Conservation (phyloP, 345 rosid genomes). For the Camelina laxa region DNA sequence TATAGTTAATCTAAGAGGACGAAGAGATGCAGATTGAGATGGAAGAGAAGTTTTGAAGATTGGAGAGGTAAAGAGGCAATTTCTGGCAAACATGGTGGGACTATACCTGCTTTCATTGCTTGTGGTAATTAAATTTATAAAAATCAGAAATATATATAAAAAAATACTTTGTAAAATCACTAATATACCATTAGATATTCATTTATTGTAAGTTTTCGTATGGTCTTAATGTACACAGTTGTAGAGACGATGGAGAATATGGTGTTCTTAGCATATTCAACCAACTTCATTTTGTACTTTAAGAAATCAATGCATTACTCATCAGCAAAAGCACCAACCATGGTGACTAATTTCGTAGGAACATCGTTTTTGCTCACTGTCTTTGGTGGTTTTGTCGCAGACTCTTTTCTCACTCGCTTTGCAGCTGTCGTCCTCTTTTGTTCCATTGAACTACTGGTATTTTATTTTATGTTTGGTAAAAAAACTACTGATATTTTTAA, state of each 20-base stretch:
- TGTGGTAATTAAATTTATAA: no score
- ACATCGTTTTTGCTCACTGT: conserved; percentile 68
- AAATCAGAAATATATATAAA: no score
- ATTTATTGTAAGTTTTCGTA: background rate
- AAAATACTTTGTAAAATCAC: no score
- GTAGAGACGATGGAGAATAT: conserved; percentile 72
- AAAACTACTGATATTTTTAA: no score
- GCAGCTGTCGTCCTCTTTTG: conserved; percentile 52
- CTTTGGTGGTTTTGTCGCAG: conserved; percentile 62
- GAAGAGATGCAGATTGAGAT: no score
- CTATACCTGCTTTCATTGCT: no score
- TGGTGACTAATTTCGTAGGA: conserved; percentile 70
- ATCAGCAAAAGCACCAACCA: conserved; percentile 59
- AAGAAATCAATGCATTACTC: conserved; percentile 54
- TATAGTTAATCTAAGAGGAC: no score
- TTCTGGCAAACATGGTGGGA: no score
- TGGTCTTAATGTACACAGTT: conserved; percentile 39
- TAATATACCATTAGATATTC: background rate
- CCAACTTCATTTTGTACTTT: conserved; percentile 59
- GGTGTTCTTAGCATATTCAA: conserved; percentile 60
- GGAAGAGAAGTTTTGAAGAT: no score
- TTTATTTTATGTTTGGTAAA: no score
- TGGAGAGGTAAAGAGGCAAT: no score
- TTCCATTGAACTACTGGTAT: conserved; percentile 54
- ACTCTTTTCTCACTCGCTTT: conserved; percentile 62